Evolutionary conservation across 2,329 filamentous ascomycete genomes (phyloP).

Genomic region (Samsoniella hepiali): DNA sequence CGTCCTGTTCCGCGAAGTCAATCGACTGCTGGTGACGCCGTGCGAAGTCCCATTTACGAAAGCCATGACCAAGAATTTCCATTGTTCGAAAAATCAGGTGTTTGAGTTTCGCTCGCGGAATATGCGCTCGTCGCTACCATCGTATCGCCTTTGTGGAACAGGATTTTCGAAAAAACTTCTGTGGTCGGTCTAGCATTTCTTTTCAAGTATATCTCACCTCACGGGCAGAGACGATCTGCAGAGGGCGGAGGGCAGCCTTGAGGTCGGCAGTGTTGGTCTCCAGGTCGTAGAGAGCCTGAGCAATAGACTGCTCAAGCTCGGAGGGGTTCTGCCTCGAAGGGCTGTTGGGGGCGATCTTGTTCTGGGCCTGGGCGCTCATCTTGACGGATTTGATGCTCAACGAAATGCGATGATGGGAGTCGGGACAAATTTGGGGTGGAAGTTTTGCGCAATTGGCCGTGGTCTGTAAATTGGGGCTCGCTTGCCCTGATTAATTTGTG

Average conservation of each 20-base stretch:
- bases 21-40: conserved; percentile 24
- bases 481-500: conserved; percentile 29
- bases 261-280: conserved; percentile 99
- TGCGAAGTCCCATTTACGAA: conserved; percentile 24
- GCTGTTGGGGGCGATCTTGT: conserved; percentile 99
- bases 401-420: conserved; percentile 31
- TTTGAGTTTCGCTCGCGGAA: conserved; percentile 11
- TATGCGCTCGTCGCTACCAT: conserved; percentile 13
- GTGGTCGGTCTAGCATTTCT: conserved; percentile 22
- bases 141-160: conserved; percentile 40
- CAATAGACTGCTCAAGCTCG: conserved; percentile 96
- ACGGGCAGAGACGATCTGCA: conserved; percentile 98
- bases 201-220: conserved; percentile 75
- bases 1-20: conserved; percentile 63
- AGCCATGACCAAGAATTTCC: conserved; percentile 11
- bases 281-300: conserved; percentile 95
- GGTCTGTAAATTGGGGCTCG: conserved; percentile 43
- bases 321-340: conserved; percentile 92
- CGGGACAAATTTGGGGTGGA: conserved; percentile 24
- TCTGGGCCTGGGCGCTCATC: conserved; percentile 70
- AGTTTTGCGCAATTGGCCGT: conserved; percentile 31
- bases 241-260: conserved; percentile 90
- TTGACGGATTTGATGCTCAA: conserved; percentile 45
- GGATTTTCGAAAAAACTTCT: conserved; percentile 35
- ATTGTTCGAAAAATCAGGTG: background rate